Evolutionary conservation across 2,329 filamentous ascomycete genomes (phyloP).

Genomic region (Aspergillus amoenus): DNA sequence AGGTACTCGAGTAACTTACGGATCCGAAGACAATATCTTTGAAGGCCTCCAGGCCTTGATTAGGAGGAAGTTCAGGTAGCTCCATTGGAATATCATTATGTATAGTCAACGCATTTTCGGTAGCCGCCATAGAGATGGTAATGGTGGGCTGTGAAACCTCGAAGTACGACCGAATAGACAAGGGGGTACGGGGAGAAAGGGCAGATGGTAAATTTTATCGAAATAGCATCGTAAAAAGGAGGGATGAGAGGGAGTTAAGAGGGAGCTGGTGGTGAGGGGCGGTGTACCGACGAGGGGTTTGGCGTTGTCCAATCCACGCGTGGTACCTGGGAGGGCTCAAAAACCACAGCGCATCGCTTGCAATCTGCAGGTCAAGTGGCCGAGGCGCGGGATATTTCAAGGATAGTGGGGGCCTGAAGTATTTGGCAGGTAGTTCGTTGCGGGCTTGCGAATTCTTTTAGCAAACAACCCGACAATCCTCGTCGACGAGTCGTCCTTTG

Average conservation of each 20-base stretch:
- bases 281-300: conserved; percentile 24
- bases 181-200: conserved; percentile 11
- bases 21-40: conserved; percentile 91
- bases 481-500: conserved; percentile 12
- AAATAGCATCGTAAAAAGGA: conserved; percentile 9
- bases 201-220: conserved; percentile 30
- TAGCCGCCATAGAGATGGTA: conserved; percentile 36
- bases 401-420: conserved; percentile 13
- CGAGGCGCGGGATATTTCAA: conserved; percentile 17
- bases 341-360: conserved; percentile 21
- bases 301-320: conserved; percentile 20
- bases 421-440: conserved; percentile 15
- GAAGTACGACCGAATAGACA: conserved; percentile 3
- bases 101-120: conserved; percentile 37
- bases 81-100: conserved; percentile 43
- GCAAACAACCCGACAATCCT: conserved; percentile 15
- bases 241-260: conserved; percentile 12
- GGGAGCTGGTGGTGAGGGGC: conserved; percentile 17
- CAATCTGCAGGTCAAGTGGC: conserved; percentile 18
- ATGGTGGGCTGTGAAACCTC: conserved; percentile 5
- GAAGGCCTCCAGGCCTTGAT: conserved; percentile 64
- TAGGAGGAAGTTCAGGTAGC: conserved; percentile 39
- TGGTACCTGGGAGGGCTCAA: conserved; percentile 12
- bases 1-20: conserved; percentile 48
- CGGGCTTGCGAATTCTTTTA: conserved; percentile 11